Evolutionary conservation across 1,284 basidiomycete species (phyloP).

Genomic region (Pseudozyma pruni): DNA sequence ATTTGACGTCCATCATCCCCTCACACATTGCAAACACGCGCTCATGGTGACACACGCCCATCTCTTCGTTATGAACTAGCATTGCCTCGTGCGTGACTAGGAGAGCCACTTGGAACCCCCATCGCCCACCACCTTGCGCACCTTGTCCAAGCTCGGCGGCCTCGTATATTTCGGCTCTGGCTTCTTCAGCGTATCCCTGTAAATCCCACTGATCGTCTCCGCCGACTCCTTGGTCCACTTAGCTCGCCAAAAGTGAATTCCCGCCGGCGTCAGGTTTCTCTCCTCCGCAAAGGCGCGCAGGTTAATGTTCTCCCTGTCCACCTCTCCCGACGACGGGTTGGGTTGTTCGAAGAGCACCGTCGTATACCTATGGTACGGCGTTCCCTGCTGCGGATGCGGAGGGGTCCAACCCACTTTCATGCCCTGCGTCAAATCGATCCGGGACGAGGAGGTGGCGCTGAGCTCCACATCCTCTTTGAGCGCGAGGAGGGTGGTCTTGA

Average conservation of each 20-base stretch:
- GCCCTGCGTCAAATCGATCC: slow-evolving; percentile 72
- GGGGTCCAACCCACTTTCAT: slow-evolving; percentile 78
- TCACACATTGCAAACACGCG: too few relatives aligned
- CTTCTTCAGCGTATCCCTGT: slow-evolving; percentile 73
- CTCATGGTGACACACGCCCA: too few relatives aligned
- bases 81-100: too few relatives aligned
- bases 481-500: slow-evolving; percentile 84
- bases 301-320: slow-evolving; percentile 74
- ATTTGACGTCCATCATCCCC: too few relatives aligned
- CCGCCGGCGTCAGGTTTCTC: slow-evolving; percentile 73
- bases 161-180: neutral
- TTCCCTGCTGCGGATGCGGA: slow-evolving; percentile 85
- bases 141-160: slow-evolving; percentile 24
- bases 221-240: slow-evolving; percentile 74
- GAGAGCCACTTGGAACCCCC: slow-evolving; percentile 37
- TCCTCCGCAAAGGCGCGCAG: slow-evolving; percentile 74
- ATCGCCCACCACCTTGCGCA: slow-evolving; percentile 35
- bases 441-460: slow-evolving; percentile 6
- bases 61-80: too few relatives aligned
- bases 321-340: slow-evolving; percentile 9
- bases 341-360: slow-evolving; percentile 79
- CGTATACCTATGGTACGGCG: slow-evolving; percentile 86
- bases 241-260: slow-evolving; percentile 84
- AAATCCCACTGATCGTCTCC: slow-evolving; percentile 75
- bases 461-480: slow-evolving; percentile 74